These are phyloP conservation scores for Homolaphlyctis polyrhiza DNA, from an alignment of 371 early-diverging fungal species.

Conservation along the genomic window DNA sequence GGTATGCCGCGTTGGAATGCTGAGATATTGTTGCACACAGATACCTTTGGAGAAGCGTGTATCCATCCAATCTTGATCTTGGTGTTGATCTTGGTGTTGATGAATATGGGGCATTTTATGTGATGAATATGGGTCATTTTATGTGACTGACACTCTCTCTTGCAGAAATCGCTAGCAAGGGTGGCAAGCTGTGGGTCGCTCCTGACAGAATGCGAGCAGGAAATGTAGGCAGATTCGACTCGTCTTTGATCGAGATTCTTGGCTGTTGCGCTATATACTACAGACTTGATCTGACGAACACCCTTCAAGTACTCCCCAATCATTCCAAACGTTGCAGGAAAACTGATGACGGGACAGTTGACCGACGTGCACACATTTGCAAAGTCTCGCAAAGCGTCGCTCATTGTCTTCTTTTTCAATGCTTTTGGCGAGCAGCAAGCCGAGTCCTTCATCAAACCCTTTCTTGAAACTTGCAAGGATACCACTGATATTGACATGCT, in stretches of 20 bases:
- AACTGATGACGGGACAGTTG: slow-evolving; percentile 44
- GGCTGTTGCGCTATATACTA: neutral
- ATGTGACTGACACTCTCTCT: neutral
- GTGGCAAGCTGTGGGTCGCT: slow-evolving; percentile 67
- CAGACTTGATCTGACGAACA: neutral
- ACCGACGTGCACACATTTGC: slow-evolving; percentile 55
- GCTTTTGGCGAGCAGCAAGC: slow-evolving; percentile 72
- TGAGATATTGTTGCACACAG: neutral
- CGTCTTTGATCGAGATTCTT: neutral
- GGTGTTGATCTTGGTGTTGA: no score
- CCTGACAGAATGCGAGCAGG: slow-evolving; percentile 41
- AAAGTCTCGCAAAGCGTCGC: slow-evolving; percentile 43
- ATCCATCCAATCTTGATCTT: no score
- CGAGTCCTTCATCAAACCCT: slow-evolving; percentile 51
- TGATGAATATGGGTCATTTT: neutral
- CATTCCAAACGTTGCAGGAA: slow-evolving; percentile 67
- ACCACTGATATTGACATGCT: slow-evolving; percentile 17
- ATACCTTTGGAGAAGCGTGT: no score
- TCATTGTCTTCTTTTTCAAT: slow-evolving; percentile 66
- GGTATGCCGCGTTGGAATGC: slow-evolving; percentile 29
- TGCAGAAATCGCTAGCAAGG: slow-evolving; percentile 55
- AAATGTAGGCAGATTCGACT: slow-evolving; percentile 25
- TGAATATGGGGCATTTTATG: no score
- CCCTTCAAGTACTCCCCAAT: slow-evolving; percentile 63
- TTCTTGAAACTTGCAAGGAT: slow-evolving; percentile 37